Evolutionary conservation across 495 filamentous ascomycete genomes (phyloP).

Genomic region (Alectoria sarmentosa): DNA sequence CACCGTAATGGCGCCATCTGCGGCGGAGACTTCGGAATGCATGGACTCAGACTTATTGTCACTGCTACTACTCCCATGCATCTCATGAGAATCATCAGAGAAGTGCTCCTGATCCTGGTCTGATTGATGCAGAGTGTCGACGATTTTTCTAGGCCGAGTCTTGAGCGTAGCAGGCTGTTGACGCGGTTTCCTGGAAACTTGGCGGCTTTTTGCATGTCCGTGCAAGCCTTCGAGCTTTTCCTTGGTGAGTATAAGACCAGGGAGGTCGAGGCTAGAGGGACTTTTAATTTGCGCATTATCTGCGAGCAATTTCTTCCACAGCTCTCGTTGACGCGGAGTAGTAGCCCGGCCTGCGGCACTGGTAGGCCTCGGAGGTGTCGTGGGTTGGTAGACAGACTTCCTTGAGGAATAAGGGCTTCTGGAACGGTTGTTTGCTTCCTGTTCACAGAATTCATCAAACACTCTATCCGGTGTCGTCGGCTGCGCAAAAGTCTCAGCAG

Average conservation of each 20-base stretch:
- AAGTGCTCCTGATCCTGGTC: neutral
- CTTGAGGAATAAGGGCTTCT: neutral
- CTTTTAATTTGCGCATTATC: conserved; percentile 8
- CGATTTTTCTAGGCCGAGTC: conserved; percentile 1
- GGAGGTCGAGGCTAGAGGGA: conserved; percentile 16
- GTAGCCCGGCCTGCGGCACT: conserved; percentile 11
- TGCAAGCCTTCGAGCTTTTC: neutral
- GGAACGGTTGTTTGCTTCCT: neutral
- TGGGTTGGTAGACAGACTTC: conserved; percentile 6
- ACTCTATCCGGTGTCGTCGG: neutral
- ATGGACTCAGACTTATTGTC: conserved; percentile 1
- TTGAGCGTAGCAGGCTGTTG: neutral
- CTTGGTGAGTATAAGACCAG: conserved; percentile 3
- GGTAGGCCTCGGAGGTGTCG: conserved; percentile 11
- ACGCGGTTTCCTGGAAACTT: neutral
- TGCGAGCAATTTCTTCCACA: conserved; percentile 25
- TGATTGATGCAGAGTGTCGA: conserved; percentile 11
- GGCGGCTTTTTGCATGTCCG: neutral
- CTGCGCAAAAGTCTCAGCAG: neutral
- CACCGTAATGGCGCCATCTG: conserved; percentile 9
- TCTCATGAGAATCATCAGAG: neutral
- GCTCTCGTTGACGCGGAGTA: conserved; percentile 28
- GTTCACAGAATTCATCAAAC: neutral
- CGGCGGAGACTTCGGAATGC: conserved; percentile 9
- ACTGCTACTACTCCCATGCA: conserved; percentile 8